Percentiles rank a stretch among this genome's conserved stretches.
These are phyloP conservation scores for Ogataea henricii DNA, from an alignment of 805 yeast genomes.

Conservation along the genomic window DNA sequence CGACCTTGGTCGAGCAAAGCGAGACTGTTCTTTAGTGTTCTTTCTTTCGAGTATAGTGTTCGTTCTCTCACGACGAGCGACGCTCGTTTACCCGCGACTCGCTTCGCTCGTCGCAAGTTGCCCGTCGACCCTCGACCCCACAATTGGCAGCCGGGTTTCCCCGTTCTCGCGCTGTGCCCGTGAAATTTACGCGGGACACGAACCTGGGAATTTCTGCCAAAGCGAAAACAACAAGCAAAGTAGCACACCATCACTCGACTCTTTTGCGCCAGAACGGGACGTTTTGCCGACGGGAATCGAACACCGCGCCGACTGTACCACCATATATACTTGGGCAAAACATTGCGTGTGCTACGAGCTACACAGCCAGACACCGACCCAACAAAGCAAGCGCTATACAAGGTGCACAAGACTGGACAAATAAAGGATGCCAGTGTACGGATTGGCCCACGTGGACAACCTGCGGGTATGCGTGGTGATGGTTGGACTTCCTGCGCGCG, in stretches of 20 bases:
- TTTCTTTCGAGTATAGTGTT: too few relatives aligned
- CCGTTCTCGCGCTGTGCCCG: slow-evolving; percentile 1
- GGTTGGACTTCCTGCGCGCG: slow-evolving; percentile 90
- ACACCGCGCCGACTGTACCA: neutral
- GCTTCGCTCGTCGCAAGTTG: too few relatives aligned
- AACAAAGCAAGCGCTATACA: neutral
- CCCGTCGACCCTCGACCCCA: neutral
- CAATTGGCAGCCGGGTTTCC: neutral
- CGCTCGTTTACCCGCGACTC: neutral
- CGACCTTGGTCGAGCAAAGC: too few relatives aligned
- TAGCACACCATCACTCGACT: neutral
- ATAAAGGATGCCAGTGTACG: slow-evolving; percentile 53
- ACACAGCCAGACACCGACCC: neutral
- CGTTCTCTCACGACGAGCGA: too few relatives aligned
- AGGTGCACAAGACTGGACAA: slow-evolving; percentile 1
- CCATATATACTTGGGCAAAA: neutral
- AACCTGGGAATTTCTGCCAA: neutral
- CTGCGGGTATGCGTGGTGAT: slow-evolving; percentile 82
- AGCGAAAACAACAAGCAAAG: slow-evolving; percentile 4
- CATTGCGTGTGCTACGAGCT: neutral
- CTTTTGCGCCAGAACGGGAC: neutral
- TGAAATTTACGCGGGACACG: slow-evolving; percentile 3
- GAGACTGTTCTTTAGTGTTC: too few relatives aligned
- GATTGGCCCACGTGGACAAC: slow-evolving; percentile 64
- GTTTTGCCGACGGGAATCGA: neutral